Evolutionary conservation across 495 filamentous ascomycete species (phyloP), one percentile per base, ranked within the genome.

Genomic region (Neurospora discreta): DNA sequence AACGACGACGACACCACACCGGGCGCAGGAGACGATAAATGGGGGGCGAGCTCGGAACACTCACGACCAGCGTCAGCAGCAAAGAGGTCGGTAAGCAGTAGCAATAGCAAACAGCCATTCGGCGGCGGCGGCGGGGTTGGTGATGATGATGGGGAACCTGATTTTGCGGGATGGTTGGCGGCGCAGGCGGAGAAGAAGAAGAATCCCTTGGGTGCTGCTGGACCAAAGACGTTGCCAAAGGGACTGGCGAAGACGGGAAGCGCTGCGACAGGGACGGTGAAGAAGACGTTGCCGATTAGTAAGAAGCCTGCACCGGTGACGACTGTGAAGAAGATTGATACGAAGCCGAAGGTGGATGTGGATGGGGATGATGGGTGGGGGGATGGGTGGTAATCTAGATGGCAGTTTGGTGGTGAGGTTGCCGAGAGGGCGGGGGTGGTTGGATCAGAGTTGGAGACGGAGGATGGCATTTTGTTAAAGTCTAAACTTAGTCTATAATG

Each of bases 111-210:
- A 76, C 33, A 36, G 4, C 33, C 33, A 36, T 36, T 36, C 33
- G 33, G 33, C 33, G 33, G 4, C 33, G 4, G 33, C 33, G 33
- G 3, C 33, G 33, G 33, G 33, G 33, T 36, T 3, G 33, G 3
- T 36, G 33, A 36, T 76, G 89, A 90, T 39, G 90, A 90, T 3
- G 93, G 33, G 1, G 33, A 98, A 77, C 93, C 93, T 2, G 94
- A 98, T 78, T 98, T 98, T 81, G 94, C 93, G 23, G 93, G 92
- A 6, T 97, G 94, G 93, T 80, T 97, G 58, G 92, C 92, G 11
- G 93, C 93, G 18, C 93, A 97, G 80, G 87, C 89, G 23, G 82
- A 90, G 74, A 87, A 91, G 73, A 97, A 95, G 80, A 81, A 83
- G 60, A 79, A 81, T 1, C 77, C 75, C 5, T 74, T 75, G 1